A percentile compares a stretch with the other conserved stretches of the same genome.
These are phyloP conservation scores for Aureobasidium sp. DNA, from an alignment of 2,329 filamentous ascomycete species.

Conservation along the genomic window DNA sequence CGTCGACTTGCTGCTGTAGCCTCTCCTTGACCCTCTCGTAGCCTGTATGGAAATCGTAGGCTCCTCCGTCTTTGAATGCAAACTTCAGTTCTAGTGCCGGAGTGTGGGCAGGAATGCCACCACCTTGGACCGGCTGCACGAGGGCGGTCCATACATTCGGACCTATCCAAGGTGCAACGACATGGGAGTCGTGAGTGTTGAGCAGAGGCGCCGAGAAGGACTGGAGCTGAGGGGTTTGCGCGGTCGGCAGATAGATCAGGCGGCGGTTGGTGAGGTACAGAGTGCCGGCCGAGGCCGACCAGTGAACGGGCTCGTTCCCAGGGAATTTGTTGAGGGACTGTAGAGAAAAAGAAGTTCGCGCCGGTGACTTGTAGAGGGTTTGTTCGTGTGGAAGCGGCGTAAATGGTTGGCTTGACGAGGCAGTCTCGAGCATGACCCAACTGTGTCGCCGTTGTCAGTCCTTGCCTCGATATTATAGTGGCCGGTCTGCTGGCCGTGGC, in stretches of 20 bases:
- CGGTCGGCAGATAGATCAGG: constrained; percentile 80
- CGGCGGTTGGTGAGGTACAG: constrained; percentile 37
- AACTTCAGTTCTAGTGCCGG: constrained; percentile 73
- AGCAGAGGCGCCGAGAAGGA: constrained; percentile 87
- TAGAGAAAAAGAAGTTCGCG: constrained; percentile 69
- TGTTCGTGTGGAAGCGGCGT: constrained; percentile 79
- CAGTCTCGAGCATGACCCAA: constrained; percentile 84
- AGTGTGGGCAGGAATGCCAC: constrained; percentile 69
- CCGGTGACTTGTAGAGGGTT: constrained; percentile 71
- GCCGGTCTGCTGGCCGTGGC: neutral
- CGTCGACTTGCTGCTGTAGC: constrained; percentile 70
- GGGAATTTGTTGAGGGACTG: constrained; percentile 56
- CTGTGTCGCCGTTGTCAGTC: constrained; percentile 41
- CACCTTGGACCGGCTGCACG: constrained; percentile 73
- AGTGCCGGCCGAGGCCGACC: constrained; percentile 22
- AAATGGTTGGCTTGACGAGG: constrained; percentile 50
- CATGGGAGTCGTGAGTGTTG: constrained; percentile 78
- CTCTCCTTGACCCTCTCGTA: constrained; percentile 83
- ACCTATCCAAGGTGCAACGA: constrained; percentile 84
- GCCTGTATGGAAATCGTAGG: constrained; percentile 76
- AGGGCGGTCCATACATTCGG: constrained; percentile 82
- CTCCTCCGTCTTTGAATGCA: constrained; percentile 91
- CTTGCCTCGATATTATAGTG: constrained; percentile 18
- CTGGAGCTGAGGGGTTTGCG: constrained; percentile 61
- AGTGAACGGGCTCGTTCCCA: constrained; percentile 30